phyloP scores from a whole-genome alignment of 139 green algal species.

The Chlamydomonas incerta region DNA sequence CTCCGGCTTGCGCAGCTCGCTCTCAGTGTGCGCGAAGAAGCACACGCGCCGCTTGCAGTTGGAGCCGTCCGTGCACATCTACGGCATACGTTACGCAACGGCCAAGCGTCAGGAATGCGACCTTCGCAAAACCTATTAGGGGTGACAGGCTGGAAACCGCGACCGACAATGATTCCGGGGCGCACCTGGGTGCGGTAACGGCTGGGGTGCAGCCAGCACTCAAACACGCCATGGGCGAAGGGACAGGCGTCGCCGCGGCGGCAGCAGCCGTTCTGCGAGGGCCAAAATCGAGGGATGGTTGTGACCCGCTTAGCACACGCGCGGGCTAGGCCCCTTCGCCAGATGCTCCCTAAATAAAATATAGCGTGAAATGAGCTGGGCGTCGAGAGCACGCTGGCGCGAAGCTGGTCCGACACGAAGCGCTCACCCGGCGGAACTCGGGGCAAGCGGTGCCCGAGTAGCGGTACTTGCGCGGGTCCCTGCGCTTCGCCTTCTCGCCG shows the following conservation, averaged over 20 bases:
- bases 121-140: no score
- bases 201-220: constrained; percentile 96
- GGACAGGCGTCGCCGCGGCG: constrained; percentile 87
- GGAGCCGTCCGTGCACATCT: constrained; percentile 95
- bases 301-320: no score
- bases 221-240: constrained; percentile 96
- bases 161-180: background rate
- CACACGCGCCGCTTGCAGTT: constrained; percentile 92
- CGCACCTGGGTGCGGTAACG: constrained; percentile 89
- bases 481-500: constrained; percentile 93
- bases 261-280: constrained; percentile 82
- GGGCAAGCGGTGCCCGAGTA: constrained; percentile 96
- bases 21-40: constrained; percentile 96
- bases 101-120: no score
- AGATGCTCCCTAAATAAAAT: no score
- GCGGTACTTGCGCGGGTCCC: constrained; percentile 84
- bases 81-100: constrained; percentile 27
- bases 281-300: no score
- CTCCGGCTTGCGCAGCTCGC: constrained; percentile 83
- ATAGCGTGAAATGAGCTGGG: no score
- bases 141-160: no score
- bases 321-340: no score
- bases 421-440: constrained; percentile 85
- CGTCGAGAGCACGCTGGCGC: no score
- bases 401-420: no score